Base-by-base conservation (phyloP, 208 protist species). In the Eutreptiella sp. region DNA sequence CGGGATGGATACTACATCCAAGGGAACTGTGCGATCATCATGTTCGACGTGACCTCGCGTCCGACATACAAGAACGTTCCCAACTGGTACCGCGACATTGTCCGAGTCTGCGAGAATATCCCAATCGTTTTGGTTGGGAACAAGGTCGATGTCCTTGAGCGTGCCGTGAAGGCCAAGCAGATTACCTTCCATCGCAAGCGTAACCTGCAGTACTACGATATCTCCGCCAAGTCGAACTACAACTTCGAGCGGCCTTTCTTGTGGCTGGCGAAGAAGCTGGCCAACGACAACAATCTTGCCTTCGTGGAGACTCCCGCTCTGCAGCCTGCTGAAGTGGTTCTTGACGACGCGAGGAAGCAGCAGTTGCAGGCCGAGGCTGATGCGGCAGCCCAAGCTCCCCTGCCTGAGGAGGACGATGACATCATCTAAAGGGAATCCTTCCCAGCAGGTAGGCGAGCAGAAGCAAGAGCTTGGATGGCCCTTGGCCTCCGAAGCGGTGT, bases 211-310 rank as follows among this genome's bases (percentile, higher is more conserved):
- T 99, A 99, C 85, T 99, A 98, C 75, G 97, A 99, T 65, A 96
- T 99, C 66, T 99, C 94, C 16, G 97, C 97, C 58, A 99, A 99
- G 81, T 96, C 90, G 34, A 99, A 99, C 86, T 99, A 99, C 89
- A 98, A 99, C 80, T 99, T 99, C 73, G 98, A 99, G 84, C 99
- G 99, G 87, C 98, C 98, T 28, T 99, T 99, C 80, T 80, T 99
- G 24, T 99, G 88, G 88, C 86, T 99, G 16, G 90, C 92, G 33
- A 92, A 95, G 74, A 94, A 95, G 71, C 83, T 99, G 24, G 79
- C 80, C 53, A 95, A 95, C 75, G 87, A 98, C 73, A 70, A 75
- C 53, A 87, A 97, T 36, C 85, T 99, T 33, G 57, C 76, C 35
- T 92, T 99, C 53, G 84, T 89, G 59, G 88, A 93, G 79, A n/a